Conservation (phyloP, 345 rosid genomes). For the Barbarea vulgaris region DNA sequence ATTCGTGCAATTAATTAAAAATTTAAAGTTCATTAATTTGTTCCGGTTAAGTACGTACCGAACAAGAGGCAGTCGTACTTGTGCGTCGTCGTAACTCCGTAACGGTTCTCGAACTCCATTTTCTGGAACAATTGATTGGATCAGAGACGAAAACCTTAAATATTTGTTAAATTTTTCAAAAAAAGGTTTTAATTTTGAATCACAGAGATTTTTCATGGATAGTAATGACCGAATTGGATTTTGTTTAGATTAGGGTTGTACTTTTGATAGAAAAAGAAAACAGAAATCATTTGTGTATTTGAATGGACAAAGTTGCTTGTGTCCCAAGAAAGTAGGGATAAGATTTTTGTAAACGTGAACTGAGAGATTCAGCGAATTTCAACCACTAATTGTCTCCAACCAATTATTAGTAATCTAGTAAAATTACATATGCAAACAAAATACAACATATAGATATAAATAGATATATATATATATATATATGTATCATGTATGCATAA, state of each 20-base stretch:
- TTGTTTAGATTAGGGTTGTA: slow-evolving; percentile 20
- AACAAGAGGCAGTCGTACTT: slow-evolving; percentile 82
- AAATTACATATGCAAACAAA: neutral
- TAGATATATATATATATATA: neutral
- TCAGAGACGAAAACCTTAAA: slow-evolving; percentile 10
- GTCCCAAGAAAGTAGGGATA: slow-evolving; percentile 30
- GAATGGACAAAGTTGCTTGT: slow-evolving; percentile 40
- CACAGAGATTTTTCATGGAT: slow-evolving; percentile 23
- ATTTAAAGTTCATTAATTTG: neutral
- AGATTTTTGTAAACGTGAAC: slow-evolving; percentile 21
- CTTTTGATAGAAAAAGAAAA: slow-evolving; percentile 5
- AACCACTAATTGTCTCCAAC: slow-evolving; percentile 32
- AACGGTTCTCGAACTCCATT: slow-evolving; percentile 61
- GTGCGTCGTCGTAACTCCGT: slow-evolving; percentile 39
- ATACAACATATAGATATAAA: neutral
- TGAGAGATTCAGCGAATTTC: slow-evolving; percentile 24
- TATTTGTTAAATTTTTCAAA: slow-evolving; percentile 14
- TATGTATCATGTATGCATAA: neutral
- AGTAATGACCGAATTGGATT: slow-evolving; percentile 19
- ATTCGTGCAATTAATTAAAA: neutral
- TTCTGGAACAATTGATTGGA: slow-evolving; percentile 34
- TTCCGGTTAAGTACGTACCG: slow-evolving; percentile 48
- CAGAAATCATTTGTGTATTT: slow-evolving; percentile 28
- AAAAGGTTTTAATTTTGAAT: slow-evolving; percentile 29
- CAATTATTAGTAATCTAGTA: slow-evolving; percentile 9